Evolutionary conservation across 2,329 filamentous ascomycete species (phyloP).

Genomic region (Lachnellula occidentalis): DNA sequence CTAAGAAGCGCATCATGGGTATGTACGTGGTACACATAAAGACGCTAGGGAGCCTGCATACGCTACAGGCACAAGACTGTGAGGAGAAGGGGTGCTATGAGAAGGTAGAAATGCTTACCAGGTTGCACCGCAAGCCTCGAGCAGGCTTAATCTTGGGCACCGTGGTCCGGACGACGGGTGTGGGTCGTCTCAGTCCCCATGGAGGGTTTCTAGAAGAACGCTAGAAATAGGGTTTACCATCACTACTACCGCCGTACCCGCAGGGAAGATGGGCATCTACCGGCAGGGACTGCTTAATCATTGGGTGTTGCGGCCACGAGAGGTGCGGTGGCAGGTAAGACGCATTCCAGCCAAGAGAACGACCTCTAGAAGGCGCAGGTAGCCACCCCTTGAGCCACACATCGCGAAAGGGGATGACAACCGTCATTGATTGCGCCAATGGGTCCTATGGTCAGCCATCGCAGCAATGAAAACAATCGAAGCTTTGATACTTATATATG

Average conservation of each 20-base stretch:
- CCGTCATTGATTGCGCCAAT: slow-evolving; percentile 5
- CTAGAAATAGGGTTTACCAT: slow-evolving; percentile 19
- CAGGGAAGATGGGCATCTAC: slow-evolving; percentile 7
- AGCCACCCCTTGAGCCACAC: slow-evolving; percentile 13
- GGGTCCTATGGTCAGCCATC: slow-evolving; percentile 1
- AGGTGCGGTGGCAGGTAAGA: slow-evolving; percentile 2
- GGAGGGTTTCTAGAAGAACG: slow-evolving; percentile 20
- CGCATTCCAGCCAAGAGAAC: slow-evolving; percentile 3
- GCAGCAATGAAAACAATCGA: not conserved
- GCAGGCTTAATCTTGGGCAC: slow-evolving; percentile 17
- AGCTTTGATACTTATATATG: slow-evolving; percentile 1
- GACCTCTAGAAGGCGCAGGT: slow-evolving; percentile 14
- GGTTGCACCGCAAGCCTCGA: slow-evolving; percentile 26
- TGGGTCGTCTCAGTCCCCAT: slow-evolving; percentile 12
- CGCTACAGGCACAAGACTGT: slow-evolving; percentile 6
- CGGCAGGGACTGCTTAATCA: slow-evolving; percentile 3
- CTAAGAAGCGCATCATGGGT: not conserved
- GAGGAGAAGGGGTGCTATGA: slow-evolving; percentile 4
- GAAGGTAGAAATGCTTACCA: slow-evolving; percentile 4
- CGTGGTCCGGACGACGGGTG: slow-evolving; percentile 10
- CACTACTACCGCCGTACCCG: slow-evolving; percentile 5
- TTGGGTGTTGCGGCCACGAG: slow-evolving; percentile 8
- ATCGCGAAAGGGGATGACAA: slow-evolving; percentile 3
- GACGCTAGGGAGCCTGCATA: slow-evolving; percentile 15
- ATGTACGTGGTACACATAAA: slow-evolving; percentile 1